Conservation (phyloP, 2,329 filamentous ascomycete species). For the Pestalotiopsis fici region DNA sequence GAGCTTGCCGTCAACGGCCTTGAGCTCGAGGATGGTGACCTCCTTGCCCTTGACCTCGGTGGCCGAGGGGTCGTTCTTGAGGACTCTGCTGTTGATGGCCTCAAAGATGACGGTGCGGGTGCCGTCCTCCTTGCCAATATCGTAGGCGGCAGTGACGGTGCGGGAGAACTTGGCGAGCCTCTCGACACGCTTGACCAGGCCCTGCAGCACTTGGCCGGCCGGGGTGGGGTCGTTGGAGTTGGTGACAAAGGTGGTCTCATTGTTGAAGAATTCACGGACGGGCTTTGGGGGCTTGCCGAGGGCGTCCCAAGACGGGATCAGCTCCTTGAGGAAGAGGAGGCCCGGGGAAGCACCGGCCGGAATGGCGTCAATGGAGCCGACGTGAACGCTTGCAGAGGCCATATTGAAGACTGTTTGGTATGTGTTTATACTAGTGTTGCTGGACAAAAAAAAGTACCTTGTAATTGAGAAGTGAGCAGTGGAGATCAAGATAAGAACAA, state of each 20-base stretch:
- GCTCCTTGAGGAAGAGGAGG: conserved; percentile 9
- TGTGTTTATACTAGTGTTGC: not conserved
- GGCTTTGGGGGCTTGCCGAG: conserved; percentile 8
- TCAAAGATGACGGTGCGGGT: conserved; percentile 9
- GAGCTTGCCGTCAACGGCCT: conserved; percentile 8
- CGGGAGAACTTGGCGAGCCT: conserved; percentile 7
- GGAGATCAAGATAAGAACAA: conserved; percentile 1
- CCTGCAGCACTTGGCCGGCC: conserved; percentile 7
- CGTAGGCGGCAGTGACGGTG: not conserved
- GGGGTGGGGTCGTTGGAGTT: conserved; percentile 9
- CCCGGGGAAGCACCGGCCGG: conserved; percentile 1
- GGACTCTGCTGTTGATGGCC: conserved; percentile 2
- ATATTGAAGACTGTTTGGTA: not conserved
- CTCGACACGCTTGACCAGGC: conserved; percentile 9
- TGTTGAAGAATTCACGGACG: conserved; percentile 7
- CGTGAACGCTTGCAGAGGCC: conserved; percentile 5
- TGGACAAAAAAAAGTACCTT: not conserved
- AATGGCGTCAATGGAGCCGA: not conserved
- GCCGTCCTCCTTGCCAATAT: conserved; percentile 6
- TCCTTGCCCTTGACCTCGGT: conserved; percentile 7
- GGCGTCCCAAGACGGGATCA: conserved; percentile 4
- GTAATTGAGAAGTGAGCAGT: not conserved
- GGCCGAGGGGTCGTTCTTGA: conserved; percentile 4
- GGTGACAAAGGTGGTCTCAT: conserved; percentile 5
- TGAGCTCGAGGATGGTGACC: conserved; percentile 8